phyloP scores from a whole-genome alignment of 2,329 filamentous ascomycete species.

The Exserohilum rostratum region DNA sequence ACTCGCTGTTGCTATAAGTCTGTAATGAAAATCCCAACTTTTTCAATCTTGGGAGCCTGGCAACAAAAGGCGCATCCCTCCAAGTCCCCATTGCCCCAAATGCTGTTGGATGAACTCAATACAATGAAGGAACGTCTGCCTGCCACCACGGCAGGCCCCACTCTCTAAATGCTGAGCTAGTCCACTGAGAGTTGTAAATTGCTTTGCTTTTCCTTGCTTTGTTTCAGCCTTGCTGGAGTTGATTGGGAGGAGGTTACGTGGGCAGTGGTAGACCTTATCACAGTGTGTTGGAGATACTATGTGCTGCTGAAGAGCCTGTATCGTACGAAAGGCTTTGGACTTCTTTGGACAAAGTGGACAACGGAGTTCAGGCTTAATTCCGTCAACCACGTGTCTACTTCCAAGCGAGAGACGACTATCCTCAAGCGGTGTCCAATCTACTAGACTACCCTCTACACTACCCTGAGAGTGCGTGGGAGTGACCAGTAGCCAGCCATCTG shows the following conservation, averaged over 20 bases:
- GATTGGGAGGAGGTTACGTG: neutral
- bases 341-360: neutral
- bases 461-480: too few relatives aligned
- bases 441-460: too few relatives aligned
- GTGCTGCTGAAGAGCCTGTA: neutral
- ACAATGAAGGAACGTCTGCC: conserved; percentile 3
- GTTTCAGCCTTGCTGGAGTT: too few relatives aligned
- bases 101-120: conserved; percentile 12
- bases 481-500: too few relatives aligned
- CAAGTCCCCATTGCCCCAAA: conserved; percentile 10
- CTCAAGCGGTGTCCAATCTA: neutral
- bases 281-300: neutral
- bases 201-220: conserved; percentile 6
- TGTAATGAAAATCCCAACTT: too few relatives aligned
- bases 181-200: conserved; percentile 15
- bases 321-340: neutral
- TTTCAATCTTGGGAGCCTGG: neutral
- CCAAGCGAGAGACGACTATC: neutral
- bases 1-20: too few relatives aligned
- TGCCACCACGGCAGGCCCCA: conserved; percentile 7
- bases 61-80: conserved; percentile 11
- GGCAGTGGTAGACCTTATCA: conserved; percentile 2
- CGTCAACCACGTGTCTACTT: neutral
- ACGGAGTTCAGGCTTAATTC: neutral
- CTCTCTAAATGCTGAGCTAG: conserved; percentile 15